Evolutionary conservation across 768 basidiomycete genomes (phyloP).

Genomic region (Agaricus blazei): DNA sequence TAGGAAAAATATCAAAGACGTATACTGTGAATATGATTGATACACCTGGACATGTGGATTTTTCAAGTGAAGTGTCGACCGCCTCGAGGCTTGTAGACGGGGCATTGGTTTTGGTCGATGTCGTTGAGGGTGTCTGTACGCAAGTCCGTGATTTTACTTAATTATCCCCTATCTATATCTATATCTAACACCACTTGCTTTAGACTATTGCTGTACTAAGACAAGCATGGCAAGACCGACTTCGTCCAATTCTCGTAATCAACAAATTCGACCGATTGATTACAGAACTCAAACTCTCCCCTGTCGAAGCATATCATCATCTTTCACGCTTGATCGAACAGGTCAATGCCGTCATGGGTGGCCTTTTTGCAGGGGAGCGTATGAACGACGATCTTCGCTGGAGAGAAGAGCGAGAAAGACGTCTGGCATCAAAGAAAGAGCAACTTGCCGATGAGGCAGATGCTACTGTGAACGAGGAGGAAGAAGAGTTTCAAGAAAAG

Average conservation of each 20-base stretch:
- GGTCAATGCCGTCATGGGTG: slow-evolving; percentile 97
- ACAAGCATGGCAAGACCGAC: slow-evolving; percentile 88
- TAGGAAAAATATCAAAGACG: slow-evolving; percentile 56
- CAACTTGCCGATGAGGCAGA: slow-evolving; percentile 61
- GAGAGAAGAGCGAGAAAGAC: slow-evolving; percentile 86
- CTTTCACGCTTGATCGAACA: slow-evolving; percentile 92
- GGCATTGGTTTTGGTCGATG: slow-evolving; percentile 91
- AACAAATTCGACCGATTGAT: slow-evolving; percentile 96
- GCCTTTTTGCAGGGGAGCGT: slow-evolving; percentile 89
- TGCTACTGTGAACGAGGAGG: slow-evolving; percentile 49
- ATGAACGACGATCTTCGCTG: slow-evolving; percentile 97
- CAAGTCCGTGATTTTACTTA: slow-evolving; percentile 55
- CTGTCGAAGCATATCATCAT: slow-evolving; percentile 91
- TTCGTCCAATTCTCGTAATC: slow-evolving; percentile 90
- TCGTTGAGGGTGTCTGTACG: slow-evolving; percentile 97
- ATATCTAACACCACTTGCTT: neutral
- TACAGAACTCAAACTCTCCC: slow-evolving; percentile 87
- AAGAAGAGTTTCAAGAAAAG: slow-evolving; percentile 84
- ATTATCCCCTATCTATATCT: neutral
- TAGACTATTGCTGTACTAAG: slow-evolving; percentile 93
- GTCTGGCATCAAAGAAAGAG: slow-evolving; percentile 74
- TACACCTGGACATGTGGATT: slow-evolving; percentile 98
- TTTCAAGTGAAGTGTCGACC: slow-evolving; percentile 94
- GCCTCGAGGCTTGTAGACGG: slow-evolving; percentile 94
- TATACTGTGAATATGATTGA: slow-evolving; percentile 96